Base-by-base conservation (phyloP, 2,329 filamentous ascomycete genomes). In the Cordyceps pruinosa region DNA sequence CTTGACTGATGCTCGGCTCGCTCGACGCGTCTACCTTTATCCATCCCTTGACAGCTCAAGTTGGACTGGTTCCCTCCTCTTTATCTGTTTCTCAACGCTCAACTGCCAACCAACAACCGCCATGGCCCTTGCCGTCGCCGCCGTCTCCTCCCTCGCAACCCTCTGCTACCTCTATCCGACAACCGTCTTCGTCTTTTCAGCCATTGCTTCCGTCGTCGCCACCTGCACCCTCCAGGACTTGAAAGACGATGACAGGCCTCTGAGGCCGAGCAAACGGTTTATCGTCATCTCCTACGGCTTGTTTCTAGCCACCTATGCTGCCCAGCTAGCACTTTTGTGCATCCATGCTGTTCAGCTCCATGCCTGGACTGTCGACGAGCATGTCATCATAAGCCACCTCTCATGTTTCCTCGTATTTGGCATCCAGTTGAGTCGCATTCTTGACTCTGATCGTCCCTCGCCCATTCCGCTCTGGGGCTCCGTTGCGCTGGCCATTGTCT, bases 391-490 rank as follows among this genome's bases (percentile, higher is more conserved):
- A 55, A 81, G 83, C 55, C 72, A 81, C 37, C 70, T 88, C 26
- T 81, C 84, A 1, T 86, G 83, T 56, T 74, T 84, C 46, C 70
- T 89, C 28, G 75, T 83, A n/a, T 89, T 86, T 68, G 79, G 82
- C 4, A 77, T 85, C 15, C 76, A 87, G 62, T 72, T 84, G 58
- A 75, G 80, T 41, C 76, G 76, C 21, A 73, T 88, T 15, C 70
- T 75, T 2, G 79, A 82, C 53, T 72, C 74, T 19, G 66, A 73
- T 30, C 73, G 76, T 52, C 75, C 77, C 2, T 75, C 83, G 10
- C 86, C 83, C 77, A 83, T 85, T 62, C 83, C 85, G 0, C 84
- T 83, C 60, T 80, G 81, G 61, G 85, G 83, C 19, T 81, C 82
- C 13, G 87, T 85, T 77, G 62, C 80, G 30, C 68, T 88, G 17